Conservation (phyloP, 1,284 basidiomycete genomes). For the Schizophyllum amplum region DNA sequence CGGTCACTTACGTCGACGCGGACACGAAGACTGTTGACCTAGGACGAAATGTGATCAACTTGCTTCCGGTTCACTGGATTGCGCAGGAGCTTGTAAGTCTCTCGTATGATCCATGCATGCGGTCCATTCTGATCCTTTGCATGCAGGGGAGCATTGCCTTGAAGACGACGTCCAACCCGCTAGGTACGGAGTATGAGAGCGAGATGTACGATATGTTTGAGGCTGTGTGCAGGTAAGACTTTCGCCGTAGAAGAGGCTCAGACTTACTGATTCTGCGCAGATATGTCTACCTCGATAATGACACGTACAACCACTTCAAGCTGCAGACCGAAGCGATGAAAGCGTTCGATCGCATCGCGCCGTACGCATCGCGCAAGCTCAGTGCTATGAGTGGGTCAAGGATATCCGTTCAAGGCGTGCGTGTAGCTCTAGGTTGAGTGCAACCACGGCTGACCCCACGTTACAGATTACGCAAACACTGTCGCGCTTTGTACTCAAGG, state of each 20-base stretch:
- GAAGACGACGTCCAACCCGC: slow-evolving; percentile 38
- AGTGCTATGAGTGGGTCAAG: slow-evolving; percentile 10
- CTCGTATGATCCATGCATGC: not conserved
- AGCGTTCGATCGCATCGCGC: slow-evolving; percentile 32
- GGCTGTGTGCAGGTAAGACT: slow-evolving; percentile 44
- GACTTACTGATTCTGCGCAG: slow-evolving; percentile 22
- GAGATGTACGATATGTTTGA: slow-evolving; percentile 44
- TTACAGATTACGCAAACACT: not conserved
- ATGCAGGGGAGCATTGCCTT: slow-evolving; percentile 49
- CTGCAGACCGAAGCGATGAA: slow-evolving; percentile 38
- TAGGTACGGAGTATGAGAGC: slow-evolving; percentile 41
- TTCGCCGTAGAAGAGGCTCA: not conserved
- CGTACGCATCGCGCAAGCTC: slow-evolving; percentile 34
- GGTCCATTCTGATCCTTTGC: not conserved
- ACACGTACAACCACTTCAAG: slow-evolving; percentile 50
- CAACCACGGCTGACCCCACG: not conserved
- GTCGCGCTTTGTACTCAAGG: slow-evolving; percentile 3
- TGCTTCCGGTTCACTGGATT: slow-evolving; percentile 59
- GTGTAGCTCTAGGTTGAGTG: slow-evolving; percentile 4
- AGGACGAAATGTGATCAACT: slow-evolving; percentile 65
- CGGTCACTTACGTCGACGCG: slow-evolving; percentile 26
- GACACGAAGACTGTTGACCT: slow-evolving; percentile 48
- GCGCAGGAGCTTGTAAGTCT: slow-evolving; percentile 49
- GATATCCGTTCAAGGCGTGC: not conserved
- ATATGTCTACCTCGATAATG: slow-evolving; percentile 53